Conservation (phyloP, 1,284 basidiomycete species). For the Lignosus rhinocerotis region DNA sequence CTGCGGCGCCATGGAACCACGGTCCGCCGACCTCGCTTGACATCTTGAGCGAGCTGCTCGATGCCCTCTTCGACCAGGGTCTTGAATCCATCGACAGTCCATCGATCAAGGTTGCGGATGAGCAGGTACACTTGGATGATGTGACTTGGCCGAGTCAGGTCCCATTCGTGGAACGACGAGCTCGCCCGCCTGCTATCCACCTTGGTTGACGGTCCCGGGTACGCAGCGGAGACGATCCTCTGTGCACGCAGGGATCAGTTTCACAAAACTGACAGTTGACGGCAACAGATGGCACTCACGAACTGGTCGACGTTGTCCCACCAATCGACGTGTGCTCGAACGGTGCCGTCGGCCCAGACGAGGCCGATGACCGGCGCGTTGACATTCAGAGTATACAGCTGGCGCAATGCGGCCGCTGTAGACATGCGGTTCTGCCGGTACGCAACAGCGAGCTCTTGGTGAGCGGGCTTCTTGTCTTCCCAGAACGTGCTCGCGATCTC, state of each 20-base stretch:
- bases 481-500: conserved; percentile 55
- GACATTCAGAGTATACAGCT: conserved; percentile 49
- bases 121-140: conserved; percentile 53
- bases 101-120: conserved; percentile 54
- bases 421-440: conserved; percentile 62
- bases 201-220: conserved; percentile 32
- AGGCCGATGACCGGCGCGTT: conserved; percentile 52
- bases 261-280: conserved; percentile 1
- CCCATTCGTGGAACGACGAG: conserved; percentile 49
- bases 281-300: conserved; percentile 32
- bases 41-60: conserved; percentile 35
- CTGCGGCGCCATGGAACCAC: conserved; percentile 48
- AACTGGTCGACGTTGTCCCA: conserved; percentile 36
- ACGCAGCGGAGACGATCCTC: conserved; percentile 53
- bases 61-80: conserved; percentile 34
- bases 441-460: conserved; percentile 49
- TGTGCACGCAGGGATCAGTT: conserved; percentile 22
- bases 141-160: conserved; percentile 43
- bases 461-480: conserved; percentile 61
- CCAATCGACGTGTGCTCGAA: conserved; percentile 60
- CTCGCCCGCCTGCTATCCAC: conserved; percentile 7
- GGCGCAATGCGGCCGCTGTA: conserved; percentile 48
- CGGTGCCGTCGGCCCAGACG: conserved; percentile 52
- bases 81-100: conserved; percentile 38
- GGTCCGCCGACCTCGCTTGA: conserved; percentile 37